These are phyloP conservation scores for Leccinum variicolor DNA, from an alignment of 768 basidiomycete species.

Conservation along the genomic window DNA sequence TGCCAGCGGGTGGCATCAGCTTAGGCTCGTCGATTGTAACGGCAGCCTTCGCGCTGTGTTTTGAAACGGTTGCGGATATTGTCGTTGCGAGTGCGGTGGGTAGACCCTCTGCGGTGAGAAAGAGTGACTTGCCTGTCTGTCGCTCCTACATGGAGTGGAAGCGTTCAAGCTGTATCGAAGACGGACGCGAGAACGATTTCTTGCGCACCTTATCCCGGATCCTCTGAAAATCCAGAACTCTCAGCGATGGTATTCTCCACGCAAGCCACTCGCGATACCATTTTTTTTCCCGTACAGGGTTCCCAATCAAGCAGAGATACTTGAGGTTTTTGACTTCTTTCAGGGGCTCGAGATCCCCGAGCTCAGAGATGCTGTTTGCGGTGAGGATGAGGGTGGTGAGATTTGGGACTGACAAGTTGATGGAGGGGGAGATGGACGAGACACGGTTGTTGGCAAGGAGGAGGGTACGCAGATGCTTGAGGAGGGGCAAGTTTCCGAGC, in stretches of 20 bases:
- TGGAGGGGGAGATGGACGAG: conserved; percentile 74
- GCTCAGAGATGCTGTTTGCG: conserved; percentile 74
- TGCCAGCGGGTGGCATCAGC: conserved; percentile 48
- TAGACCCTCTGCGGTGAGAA: conserved; percentile 76
- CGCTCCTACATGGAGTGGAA: conserved; percentile 61
- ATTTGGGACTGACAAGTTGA: conserved; percentile 82
- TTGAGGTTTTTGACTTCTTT: conserved; percentile 72
- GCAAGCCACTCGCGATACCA: conserved; percentile 97
- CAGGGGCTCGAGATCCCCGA: conserved; percentile 83
- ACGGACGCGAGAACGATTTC: conserved; percentile 25
- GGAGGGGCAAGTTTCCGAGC: conserved; percentile 82
- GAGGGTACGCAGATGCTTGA: conserved; percentile 80
- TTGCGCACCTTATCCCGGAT: conserved; percentile 88
- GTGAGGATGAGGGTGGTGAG: conserved; percentile 80
- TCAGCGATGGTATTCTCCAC: conserved; percentile 79
- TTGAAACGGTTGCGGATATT: conserved; percentile 70
- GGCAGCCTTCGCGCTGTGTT: conserved; percentile 55
- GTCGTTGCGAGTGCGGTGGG: conserved; percentile 79
- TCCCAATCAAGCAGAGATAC: conserved; percentile 74
- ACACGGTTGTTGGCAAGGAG: conserved; percentile 90
- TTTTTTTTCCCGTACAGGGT: conserved; percentile 87
- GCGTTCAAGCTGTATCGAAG: conserved; percentile 27
- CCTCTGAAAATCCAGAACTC: conserved; percentile 94
- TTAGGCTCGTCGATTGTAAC: conserved; percentile 81
- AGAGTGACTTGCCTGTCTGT: conserved; percentile 65